Conservation (phyloP, 202 grass and related monocot genomes). For the Setaria italica region DNA sequence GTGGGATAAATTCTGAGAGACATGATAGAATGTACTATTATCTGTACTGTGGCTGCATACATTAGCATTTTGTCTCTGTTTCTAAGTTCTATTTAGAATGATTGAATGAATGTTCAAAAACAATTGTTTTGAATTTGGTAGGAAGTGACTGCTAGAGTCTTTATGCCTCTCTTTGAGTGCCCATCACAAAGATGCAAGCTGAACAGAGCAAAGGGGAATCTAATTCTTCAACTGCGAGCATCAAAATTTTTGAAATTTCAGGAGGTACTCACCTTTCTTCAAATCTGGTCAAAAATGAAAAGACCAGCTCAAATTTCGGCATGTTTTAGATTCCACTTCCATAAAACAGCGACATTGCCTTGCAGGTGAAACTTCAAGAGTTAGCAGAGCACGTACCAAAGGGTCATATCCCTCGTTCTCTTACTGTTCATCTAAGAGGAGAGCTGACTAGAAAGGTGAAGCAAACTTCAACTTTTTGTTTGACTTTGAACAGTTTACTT, state of each 20-base stretch:
- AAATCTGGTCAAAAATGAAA: slow-evolving; percentile 23
- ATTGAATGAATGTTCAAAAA: neutral
- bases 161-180: slow-evolving; percentile 98
- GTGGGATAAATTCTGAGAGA: neutral
- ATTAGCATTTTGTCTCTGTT: neutral
- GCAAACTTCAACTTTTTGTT: neutral
- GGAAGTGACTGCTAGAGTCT: slow-evolving; percentile 98
- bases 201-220: slow-evolving; percentile 96
- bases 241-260: slow-evolving; percentile 99
- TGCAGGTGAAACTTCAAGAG: slow-evolving; percentile 95
- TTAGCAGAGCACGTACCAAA: slow-evolving; percentile 99
- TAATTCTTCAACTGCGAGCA: slow-evolving; percentile 94
- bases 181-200: slow-evolving; percentile 87
- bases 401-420: slow-evolving; percentile 95
- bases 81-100: neutral
- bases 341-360: slow-evolving; percentile 36
- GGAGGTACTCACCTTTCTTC: slow-evolving; percentile 63
- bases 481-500: neutral
- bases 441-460: slow-evolving; percentile 97
- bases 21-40: neutral
- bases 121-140: slow-evolving; percentile 51
- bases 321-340: slow-evolving; percentile 3
- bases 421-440: slow-evolving; percentile 95
- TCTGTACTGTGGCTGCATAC: neutral
- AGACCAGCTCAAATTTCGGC: neutral